Evolutionary conservation across 164 flowering plant genomes (phyloP).

Genomic region (Liriodendron chinense): DNA sequence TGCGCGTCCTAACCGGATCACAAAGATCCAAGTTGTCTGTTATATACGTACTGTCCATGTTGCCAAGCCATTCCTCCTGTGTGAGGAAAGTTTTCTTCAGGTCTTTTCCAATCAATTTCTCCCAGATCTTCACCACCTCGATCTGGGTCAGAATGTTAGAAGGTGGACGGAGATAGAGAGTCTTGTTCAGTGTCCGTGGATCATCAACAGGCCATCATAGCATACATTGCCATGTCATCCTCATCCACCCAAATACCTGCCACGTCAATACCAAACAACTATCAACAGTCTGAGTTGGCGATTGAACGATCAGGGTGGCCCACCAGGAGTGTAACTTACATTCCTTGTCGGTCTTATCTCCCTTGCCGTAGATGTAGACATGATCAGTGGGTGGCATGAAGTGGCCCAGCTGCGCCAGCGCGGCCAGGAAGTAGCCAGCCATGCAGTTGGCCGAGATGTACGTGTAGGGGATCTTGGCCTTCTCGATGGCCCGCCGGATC

Average conservation of each 20-base stretch:
- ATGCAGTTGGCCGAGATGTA: conserved; percentile 26
- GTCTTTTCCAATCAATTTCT: conserved; percentile 12
- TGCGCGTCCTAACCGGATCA: not conserved
- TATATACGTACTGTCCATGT: conserved; percentile 5
- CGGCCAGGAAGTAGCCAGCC: conserved; percentile 17
- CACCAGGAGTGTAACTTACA: conserved; percentile 14
- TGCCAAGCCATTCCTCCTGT: not conserved
- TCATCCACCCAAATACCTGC: conserved; percentile 17
- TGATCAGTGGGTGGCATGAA: conserved; percentile 34
- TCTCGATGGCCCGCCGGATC: conserved; percentile 25
- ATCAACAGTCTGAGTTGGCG: not conserved
- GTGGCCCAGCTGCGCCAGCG: conserved; percentile 23
- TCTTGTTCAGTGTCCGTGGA: conserved; percentile 13
- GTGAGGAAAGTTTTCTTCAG: conserved; percentile 10
- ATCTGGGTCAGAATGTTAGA: conserved; percentile 17
- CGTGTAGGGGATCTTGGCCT: conserved; percentile 26
- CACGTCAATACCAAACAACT: not conserved
- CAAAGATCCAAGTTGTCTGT: not conserved
- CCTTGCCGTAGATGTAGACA: conserved; percentile 30
- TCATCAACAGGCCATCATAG: conserved; percentile 9
- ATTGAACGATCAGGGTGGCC: not conserved
- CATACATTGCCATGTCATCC: conserved; percentile 5
- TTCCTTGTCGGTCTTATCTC: conserved; percentile 20
- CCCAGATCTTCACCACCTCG: conserved; percentile 18
- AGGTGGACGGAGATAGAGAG: conserved; percentile 11